Base-by-base conservation (phyloP, 148 eudicot genomes). In the Talinum fruticosum region DNA sequence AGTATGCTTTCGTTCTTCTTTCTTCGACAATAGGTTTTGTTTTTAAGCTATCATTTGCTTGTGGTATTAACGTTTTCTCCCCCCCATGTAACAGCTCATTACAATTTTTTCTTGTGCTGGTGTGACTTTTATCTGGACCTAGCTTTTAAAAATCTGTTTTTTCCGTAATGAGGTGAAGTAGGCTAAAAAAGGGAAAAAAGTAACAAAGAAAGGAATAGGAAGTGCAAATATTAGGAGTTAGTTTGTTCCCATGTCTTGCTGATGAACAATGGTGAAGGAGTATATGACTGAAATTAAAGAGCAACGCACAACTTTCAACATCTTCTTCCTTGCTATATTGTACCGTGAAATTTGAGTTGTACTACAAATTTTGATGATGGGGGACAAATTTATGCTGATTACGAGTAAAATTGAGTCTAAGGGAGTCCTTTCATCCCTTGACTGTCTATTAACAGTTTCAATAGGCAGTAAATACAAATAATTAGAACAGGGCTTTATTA, bases 1-100 rank as follows among this genome's bases (percentile, higher is more conserved):
- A 88, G 99, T 96, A 87, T 75, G 80, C 36, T 66, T 49, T 72
- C 38, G 13, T 51, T 0, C 37, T 21, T 53, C 65, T 67, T 35
- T 61, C 13, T 19, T 34, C 35, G 38, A 7, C 66, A 30, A 21
- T 71, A 34, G 34, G 59, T 30, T 69, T 35, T 72, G 72, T 8
- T 29, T 45, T 18, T 4, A 38, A 34, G 80, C 49, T 71, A 51
- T 73, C 61, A 38, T 36, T 19, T 80, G 33, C 53, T 54, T 65
- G 30, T 18, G 33, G 8, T 37, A 4, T 74, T 57, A 57, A 23
- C 36, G 67, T 35, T 66, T 24, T 34, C 5, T 28, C 24, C 6
- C 24, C 1, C 28, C 6, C 6, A 23, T 57, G 64, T n/a, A 57
- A 57, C 10, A 57, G 64, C 28, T 57, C 29, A 23, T n/a, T 57